A percentile compares a stretch with the other conserved stretches of the same genome.
Evolutionary conservation across 306 rosid species (phyloP).

Genomic region (Acmispon strigosus): DNA sequence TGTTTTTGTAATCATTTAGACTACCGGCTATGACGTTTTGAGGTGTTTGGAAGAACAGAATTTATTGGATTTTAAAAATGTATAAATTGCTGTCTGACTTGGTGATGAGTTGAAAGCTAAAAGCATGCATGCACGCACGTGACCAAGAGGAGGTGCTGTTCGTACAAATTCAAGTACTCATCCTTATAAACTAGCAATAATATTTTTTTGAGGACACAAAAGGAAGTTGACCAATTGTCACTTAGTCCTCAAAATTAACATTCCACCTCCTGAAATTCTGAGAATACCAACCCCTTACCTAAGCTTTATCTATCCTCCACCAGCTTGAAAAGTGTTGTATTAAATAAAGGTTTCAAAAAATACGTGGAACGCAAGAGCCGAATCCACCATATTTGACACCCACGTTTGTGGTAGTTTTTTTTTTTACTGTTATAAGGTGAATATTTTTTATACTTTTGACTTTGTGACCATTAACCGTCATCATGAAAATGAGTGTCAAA

Average conservation of each 20-base stretch:
- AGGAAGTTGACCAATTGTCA: neutral
- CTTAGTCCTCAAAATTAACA: neutral
- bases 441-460: no score
- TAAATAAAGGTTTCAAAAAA: no score
- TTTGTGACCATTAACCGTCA: no score
- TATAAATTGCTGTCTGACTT: neutral
- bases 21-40: neutral
- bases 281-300: neutral
- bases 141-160: neutral
- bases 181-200: neutral
- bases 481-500: no score
- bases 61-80: neutral
- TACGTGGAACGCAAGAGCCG: no score
- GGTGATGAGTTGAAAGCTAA: constrained; percentile 3
- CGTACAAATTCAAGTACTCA: constrained; percentile 21
- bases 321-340: no score
- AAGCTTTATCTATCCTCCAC: no score
- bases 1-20: no score
- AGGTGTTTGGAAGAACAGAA: neutral
- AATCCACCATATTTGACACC: no score
- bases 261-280: neutral
- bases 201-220: neutral
- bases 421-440: no score
- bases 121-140: no score
- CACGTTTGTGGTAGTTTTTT: no score